Percentiles rank a stretch among this genome's conserved stretches.
phyloP scores from a whole-genome alignment of 305 asterid genomes.

The Plantago lanceolata region DNA sequence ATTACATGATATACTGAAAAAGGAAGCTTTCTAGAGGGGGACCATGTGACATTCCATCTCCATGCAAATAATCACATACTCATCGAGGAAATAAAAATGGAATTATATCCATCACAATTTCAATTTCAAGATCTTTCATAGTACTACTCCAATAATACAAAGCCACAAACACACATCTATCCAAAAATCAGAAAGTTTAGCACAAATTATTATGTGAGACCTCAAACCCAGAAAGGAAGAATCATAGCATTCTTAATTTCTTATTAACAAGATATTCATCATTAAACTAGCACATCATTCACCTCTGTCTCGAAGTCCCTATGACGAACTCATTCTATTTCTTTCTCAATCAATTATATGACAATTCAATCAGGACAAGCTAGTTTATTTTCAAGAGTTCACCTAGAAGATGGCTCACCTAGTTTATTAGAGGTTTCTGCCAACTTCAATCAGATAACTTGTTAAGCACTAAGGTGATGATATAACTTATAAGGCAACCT shows the following conservation, averaged over 20 bases:
- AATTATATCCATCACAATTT: background rate
- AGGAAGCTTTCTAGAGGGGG: too few species aligned
- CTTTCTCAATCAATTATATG: background rate
- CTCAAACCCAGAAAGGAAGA: background rate
- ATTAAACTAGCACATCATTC: background rate
- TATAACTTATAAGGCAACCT: background rate
- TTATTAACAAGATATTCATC: background rate
- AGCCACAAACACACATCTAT: background rate
- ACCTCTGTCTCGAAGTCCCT: background rate
- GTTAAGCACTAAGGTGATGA: background rate
- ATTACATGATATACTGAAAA: too few species aligned
- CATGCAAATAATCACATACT: too few species aligned
- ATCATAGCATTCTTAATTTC: background rate
- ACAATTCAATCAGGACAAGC: background rate
- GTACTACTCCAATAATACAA: background rate
- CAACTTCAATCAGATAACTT: background rate
- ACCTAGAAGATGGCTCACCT: background rate
- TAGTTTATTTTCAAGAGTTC: background rate
- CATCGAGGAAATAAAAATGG: too few species aligned
- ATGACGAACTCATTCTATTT: background rate
- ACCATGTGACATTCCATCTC: too few species aligned
- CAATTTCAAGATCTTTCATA: background rate
- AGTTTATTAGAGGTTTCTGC: background rate
- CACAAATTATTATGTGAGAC: background rate
- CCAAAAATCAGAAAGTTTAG: slow-evolving; percentile 7